Conservation (phyloP, 1,284 basidiomycete species). For the Apiotrichum gamsii region DNA sequence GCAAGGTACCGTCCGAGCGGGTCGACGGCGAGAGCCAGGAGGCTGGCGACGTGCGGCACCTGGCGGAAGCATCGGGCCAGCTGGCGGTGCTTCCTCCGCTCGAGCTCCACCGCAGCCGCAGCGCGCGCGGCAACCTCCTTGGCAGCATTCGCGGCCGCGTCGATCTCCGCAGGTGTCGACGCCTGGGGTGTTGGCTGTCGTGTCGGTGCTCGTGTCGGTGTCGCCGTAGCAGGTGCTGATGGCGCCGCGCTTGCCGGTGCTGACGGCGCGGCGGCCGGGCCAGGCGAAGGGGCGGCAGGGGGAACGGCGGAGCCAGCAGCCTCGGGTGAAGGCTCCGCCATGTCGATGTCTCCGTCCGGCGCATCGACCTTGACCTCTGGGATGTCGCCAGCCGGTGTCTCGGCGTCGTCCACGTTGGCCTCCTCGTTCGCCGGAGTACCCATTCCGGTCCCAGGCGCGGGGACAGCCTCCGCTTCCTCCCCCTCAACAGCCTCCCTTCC, state of each 20-base stretch:
- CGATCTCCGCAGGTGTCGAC: background rate
- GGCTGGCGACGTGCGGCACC: constrained; percentile 20
- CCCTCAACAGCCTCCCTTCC: constrained; percentile 2
- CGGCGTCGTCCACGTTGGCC: background rate
- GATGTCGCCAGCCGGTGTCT: background rate
- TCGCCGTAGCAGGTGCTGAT: constrained; percentile 5
- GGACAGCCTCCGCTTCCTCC: constrained; percentile 43
- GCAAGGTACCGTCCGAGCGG: constrained; percentile 31
- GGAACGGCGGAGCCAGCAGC: background rate
- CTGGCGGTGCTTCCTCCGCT: constrained; percentile 23
- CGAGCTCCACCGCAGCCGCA: constrained; percentile 9
- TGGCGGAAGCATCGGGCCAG: constrained; percentile 24
- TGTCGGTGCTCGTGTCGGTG: constrained; percentile 4
- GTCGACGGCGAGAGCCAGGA: constrained; percentile 31
- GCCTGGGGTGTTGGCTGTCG: constrained; percentile 1
- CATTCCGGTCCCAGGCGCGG: background rate
- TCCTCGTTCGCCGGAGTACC: background rate
- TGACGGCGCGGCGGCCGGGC: background rate
- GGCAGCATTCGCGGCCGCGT: background rate
- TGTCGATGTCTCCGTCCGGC: constrained; percentile 14
- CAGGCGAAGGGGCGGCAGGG: background rate
- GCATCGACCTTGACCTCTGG: background rate
- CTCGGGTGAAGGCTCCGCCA: constrained; percentile 9
- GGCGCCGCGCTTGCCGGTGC: constrained; percentile 3
- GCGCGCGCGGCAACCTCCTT: constrained; percentile 7